Conservation (phyloP, 2,329 filamentous ascomycete species). For the Penicillium janthinellum region DNA sequence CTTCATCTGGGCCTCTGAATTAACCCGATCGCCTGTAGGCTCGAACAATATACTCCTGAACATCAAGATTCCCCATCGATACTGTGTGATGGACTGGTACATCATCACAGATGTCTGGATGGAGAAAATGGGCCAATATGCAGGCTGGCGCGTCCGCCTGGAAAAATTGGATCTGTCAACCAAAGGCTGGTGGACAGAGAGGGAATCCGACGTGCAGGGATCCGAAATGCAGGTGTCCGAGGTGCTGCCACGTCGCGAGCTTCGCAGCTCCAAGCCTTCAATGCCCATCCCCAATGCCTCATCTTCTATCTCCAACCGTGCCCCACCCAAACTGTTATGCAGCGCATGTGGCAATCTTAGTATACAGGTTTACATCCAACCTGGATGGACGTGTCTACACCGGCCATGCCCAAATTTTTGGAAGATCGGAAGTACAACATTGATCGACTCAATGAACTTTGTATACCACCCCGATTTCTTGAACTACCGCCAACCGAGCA, state of each 20-base stretch:
- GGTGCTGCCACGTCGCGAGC: too few relatives aligned
- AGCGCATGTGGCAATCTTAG: conserved; percentile 42
- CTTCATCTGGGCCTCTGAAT: too few relatives aligned
- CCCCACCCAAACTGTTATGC: conserved; percentile 39
- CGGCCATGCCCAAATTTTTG: conserved; percentile 58
- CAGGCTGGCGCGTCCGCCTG: conserved; percentile 61
- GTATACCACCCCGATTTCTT: conserved; percentile 62
- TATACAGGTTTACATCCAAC: conserved; percentile 38
- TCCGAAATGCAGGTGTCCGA: neutral
- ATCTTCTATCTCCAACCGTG: conserved; percentile 20
- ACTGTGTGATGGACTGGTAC: conserved; percentile 69
- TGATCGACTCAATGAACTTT: conserved; percentile 31
- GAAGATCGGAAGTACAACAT: conserved; percentile 40
- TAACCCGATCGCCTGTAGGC: conserved; percentile 47
- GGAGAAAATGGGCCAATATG: conserved; percentile 53
- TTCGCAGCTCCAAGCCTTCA: too few relatives aligned
- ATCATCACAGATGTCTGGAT: conserved; percentile 69
- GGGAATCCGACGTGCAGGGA: conserved; percentile 20
- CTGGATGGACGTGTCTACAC: conserved; percentile 63
- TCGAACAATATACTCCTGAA: conserved; percentile 53
- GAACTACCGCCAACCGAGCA: conserved; percentile 47
- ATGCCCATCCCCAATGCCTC: too few relatives aligned
- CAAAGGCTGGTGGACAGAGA: conserved; percentile 62
- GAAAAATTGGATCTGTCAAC: conserved; percentile 60
- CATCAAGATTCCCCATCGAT: conserved; percentile 58